A percentile compares a stretch with the other conserved stretches of the same genome.
Evolutionary conservation across 2,329 filamentous ascomycete species (phyloP).

Genomic region (Colletotrichum endophyticum): DNA sequence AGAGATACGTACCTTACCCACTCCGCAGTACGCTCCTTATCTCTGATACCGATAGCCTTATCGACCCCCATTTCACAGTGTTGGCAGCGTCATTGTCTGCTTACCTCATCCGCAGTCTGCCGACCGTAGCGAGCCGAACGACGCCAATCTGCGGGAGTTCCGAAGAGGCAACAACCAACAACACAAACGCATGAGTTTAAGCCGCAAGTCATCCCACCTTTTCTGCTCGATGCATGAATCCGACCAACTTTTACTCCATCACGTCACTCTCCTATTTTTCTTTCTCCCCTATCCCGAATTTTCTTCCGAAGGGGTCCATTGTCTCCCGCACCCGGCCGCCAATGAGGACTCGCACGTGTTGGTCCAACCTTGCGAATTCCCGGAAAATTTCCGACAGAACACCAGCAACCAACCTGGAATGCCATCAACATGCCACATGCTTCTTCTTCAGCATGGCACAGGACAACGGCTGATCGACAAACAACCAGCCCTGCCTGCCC

Average conservation of each 20-base stretch:
- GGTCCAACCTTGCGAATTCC: neutral
- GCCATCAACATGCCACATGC: neutral
- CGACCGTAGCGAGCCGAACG: neutral
- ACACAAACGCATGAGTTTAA: neutral
- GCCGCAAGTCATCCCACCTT: neutral
- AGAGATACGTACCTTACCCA: neutral
- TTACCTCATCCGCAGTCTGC: neutral
- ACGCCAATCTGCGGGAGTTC: neutral
- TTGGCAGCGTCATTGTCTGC: neutral
- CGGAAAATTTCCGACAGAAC: neutral
- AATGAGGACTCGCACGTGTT: neutral
- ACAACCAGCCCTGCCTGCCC: neutral
- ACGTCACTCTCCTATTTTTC: neutral
- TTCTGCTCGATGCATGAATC: slow-evolving; percentile 5
- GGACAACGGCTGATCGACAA: neutral
- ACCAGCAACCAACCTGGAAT: neutral
- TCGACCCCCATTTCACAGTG: neutral
- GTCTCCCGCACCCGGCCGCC: neutral
- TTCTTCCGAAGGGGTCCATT: neutral
- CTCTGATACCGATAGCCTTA: neutral
- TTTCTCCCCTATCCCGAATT: neutral
- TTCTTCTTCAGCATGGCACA: neutral
- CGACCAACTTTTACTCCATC: neutral
- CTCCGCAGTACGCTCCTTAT: neutral
- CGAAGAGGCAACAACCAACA: neutral